A percentile compares a stretch with the other conserved stretches of the same genome.
These are phyloP conservation scores for Colletotrichum filicis DNA, from an alignment of 2,329 filamentous ascomycete genomes.

Conservation along the genomic window DNA sequence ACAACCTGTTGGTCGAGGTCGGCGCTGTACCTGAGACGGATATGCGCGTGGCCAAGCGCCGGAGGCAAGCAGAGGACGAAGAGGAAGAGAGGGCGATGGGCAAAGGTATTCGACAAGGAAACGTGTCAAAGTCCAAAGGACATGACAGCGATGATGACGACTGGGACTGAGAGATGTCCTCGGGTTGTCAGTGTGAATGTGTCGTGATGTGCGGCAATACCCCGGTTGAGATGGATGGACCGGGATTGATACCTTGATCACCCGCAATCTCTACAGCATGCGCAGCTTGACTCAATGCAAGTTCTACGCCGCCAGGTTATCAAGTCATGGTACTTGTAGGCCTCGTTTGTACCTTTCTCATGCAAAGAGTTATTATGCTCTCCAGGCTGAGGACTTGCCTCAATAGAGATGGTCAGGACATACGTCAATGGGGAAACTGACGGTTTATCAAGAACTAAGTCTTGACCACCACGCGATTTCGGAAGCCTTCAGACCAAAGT, in stretches of 20 bases:
- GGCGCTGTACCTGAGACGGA: conserved; percentile 85
- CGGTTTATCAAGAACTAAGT: not conserved
- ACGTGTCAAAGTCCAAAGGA: conserved; percentile 52
- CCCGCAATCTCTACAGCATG: not conserved
- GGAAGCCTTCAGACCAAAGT: not conserved
- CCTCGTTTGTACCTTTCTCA: not conserved
- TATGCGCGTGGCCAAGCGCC: conserved; percentile 75
- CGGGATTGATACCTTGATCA: not conserved
- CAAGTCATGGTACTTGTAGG: not conserved
- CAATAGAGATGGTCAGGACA: not conserved
- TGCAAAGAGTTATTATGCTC: not conserved
- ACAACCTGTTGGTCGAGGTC: conserved; percentile 83
- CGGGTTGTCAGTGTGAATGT: not conserved
- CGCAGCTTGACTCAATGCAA: not conserved
- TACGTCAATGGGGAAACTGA: not conserved
- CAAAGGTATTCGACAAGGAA: conserved; percentile 64
- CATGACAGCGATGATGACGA: conserved; percentile 66
- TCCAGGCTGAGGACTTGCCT: not conserved
- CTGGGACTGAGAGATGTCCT: conserved; percentile 62
- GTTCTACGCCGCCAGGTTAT: no score
- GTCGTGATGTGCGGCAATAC: not conserved
- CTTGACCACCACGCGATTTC: not conserved
- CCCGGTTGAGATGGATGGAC: not conserved
- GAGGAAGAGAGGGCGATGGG: conserved; percentile 66
- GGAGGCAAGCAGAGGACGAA: conserved; percentile 68